Evolutionary conservation across 2,329 filamentous ascomycete species (phyloP), one percentile per base, ranked within the genome.

Genomic region (Cercospora beticola): DNA sequence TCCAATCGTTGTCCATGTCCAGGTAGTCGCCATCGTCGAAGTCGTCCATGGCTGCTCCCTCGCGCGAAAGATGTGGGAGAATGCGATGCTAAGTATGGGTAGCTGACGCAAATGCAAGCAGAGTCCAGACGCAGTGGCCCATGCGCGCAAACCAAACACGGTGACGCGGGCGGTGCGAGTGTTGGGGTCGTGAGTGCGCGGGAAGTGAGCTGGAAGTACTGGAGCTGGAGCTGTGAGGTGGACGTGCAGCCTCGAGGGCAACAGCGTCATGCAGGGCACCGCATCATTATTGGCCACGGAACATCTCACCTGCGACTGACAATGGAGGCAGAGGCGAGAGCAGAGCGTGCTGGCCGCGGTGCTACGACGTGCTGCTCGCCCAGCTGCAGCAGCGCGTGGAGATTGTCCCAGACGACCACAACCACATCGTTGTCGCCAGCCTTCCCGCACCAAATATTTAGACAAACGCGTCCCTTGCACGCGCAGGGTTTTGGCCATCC

Each of bases 1-100:
- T 74, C 78, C 81, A 84, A 58, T 74, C 77, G 65, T 79, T 77
- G 23, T 83, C 82, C 65, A 71, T 72, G 49, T 79, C 80, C 62
- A 78, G 77, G 66, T 78, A 77, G 69, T 79, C 79, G 46, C 72
- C 75, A 70, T 81, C 82, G 70, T 77, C 74, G 65, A 72, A 75
- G 56, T 77, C 76, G 68, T 78, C 74, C 74, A 77, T 76, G 64
- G 56, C 56, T 21, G 56, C 28, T 21, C n/a, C 30, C 23, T 28
- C 23, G 49, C 23, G 56, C 18, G 21, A 4, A 23, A 12, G 3
- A 16, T 1, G 12, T 12, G 56, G n/a, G 28, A 5, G 8, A 10
- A 14, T 33, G 56, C 56, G 6, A n/a, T 33, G n/a, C 16, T 59
- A 36, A 21, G 10, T 14, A 59, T 21, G 56, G 21, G 56, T n/a